phyloP scores from a whole-genome alignment of 106 monocot genomes.

The Amphibolis antarctica region DNA sequence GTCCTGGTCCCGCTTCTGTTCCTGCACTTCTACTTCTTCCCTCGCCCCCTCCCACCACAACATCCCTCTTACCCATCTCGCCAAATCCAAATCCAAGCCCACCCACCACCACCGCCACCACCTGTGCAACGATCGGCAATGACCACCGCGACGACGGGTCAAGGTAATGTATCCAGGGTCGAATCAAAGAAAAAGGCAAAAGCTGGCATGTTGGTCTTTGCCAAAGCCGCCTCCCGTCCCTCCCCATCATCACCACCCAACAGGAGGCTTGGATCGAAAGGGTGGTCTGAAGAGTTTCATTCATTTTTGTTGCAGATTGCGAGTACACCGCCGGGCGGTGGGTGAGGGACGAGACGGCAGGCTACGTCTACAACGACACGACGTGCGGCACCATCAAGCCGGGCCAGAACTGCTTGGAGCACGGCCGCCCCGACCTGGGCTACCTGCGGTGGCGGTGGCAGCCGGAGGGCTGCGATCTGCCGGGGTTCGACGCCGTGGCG shows the following conservation, averaged over 20 bases:
- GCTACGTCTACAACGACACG: constrained; percentile 47
- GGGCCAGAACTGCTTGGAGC: constrained; percentile 73
- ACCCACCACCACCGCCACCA: not conserved
- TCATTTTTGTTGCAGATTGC: constrained; percentile 17
- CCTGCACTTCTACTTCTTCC: constrained; percentile 46
- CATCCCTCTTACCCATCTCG: not conserved
- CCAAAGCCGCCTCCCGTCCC: too few species aligned
- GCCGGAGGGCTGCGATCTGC: constrained; percentile 40
- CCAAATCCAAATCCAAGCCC: not conserved
- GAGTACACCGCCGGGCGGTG: constrained; percentile 52
- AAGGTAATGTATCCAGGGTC: too few species aligned
- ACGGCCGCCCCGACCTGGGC: constrained; percentile 70
- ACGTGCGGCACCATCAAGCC: constrained; percentile 63
- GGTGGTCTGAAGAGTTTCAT: too few species aligned
- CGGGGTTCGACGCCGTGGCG: constrained; percentile 28
- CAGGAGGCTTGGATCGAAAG: too few species aligned
- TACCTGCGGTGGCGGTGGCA: constrained; percentile 71
- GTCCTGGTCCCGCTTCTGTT: constrained; percentile 30
- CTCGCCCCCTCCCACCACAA: constrained; percentile 4
- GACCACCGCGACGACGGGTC: too few species aligned
- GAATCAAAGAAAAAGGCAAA: too few species aligned
- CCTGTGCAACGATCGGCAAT: too few species aligned
- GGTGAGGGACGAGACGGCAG: constrained; percentile 19
- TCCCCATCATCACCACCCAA: too few species aligned
- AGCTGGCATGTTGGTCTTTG: too few species aligned